Base-by-base conservation (phyloP, 257 asterid species). In the Cruciata laevipes region DNA sequence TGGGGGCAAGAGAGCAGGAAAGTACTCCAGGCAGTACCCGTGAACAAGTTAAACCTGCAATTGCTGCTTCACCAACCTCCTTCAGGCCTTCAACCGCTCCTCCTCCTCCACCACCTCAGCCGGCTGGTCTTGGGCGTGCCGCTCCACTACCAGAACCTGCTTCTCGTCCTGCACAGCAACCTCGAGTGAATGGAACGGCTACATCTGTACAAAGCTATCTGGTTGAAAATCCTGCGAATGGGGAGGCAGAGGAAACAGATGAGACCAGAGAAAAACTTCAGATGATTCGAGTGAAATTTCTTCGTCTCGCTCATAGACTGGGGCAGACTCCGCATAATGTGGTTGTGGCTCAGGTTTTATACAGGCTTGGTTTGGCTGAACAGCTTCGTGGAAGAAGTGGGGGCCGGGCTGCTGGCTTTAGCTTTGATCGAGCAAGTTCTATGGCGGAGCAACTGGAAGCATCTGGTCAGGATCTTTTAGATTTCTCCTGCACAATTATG, bases 211-310 rank as follows among this genome's bases (percentile, higher is more conserved):
- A 83, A 69, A 89, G 81, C 77, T 97, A 94, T 75, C 83, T 81
- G 61, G 68, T 80, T 71, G 97, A 90, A 73, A 96, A 87, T 38
- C 77, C 89, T 37, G 27, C 96, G 33, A 87, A 75, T 76, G 95
- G 84, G 57, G 97, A 90, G 59, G 81, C 84, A 44, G 99, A 94
- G 81, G 99, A 88, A 83, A 84, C 84, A 74, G 99, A 94, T 32
- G 99, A 94, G 79, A 94, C 99, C 65, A 96, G 97, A 27, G 99
- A 94, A 75, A 94, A 94, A 75, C 97, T 94, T 78, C 99, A 94
- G 81, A 94, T 90, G 96, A 94, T 94, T 69, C 91, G 99, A 31
- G 96, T 94, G 60, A 94, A 90, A 77, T 94, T 94, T 83, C 77
- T 94, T 68, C 96, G 99, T 27, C 96, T 94, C 72, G 99, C 99